phyloP scores from a whole-genome alignment of 225 moss, liverwort and hornwort genomes.

The Thuidium tamariscinum region DNA sequence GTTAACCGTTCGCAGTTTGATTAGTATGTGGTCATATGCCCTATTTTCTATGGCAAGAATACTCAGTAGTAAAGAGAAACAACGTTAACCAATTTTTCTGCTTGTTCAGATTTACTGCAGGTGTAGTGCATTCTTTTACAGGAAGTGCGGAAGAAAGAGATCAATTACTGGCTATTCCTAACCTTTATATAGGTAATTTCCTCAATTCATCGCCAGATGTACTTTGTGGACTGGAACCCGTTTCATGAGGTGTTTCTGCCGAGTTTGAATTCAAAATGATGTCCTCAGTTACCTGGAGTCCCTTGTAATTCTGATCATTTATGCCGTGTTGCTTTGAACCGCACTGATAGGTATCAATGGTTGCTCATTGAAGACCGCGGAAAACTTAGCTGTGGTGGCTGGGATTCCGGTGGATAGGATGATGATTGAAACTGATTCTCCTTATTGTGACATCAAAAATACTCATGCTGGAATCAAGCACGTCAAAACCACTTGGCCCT shows the following conservation, averaged over 20 bases:
- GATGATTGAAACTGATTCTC: constrained; percentile 96
- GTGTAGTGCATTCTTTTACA: constrained; percentile 95
- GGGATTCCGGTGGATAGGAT: constrained; percentile 65
- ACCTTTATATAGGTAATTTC: constrained; percentile 56
- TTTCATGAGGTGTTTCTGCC: neutral
- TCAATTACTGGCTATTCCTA: constrained; percentile 59
- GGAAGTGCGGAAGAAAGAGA: constrained; percentile 68
- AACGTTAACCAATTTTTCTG: neutral
- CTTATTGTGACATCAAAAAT: constrained; percentile 91
- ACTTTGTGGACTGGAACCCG: neutral
- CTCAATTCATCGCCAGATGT: neutral
- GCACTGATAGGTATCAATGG: constrained; percentile 68
- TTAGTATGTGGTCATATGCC: neutral
- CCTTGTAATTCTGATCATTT: neutral
- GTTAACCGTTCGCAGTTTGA: constrained; percentile 15
- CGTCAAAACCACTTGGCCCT: constrained; percentile 78
- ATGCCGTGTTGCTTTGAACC: neutral
- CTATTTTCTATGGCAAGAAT: neutral
- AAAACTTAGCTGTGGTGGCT: constrained; percentile 66
- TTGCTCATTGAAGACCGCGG: constrained; percentile 82
- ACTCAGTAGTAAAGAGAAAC: neutral
- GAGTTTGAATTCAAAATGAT: neutral
- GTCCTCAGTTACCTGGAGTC: neutral
- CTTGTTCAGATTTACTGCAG: constrained; percentile 61
- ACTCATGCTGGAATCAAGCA: constrained; percentile 74